Evolutionary conservation across 306 rosid genomes (phyloP).

Genomic region (Neltuma alba): DNA sequence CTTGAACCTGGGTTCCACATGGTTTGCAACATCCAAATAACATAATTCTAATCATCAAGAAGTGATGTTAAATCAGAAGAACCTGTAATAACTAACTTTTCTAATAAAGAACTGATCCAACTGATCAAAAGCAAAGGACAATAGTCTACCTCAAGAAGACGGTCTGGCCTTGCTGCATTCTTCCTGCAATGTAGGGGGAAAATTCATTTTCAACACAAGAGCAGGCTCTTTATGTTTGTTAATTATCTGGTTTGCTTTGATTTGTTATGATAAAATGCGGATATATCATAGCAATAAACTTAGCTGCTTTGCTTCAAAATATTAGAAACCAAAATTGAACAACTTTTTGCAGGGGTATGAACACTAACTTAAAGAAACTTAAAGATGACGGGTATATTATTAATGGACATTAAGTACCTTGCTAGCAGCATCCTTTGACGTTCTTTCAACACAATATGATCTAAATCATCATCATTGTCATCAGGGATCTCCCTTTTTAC

Average conservation of each 20-base stretch:
- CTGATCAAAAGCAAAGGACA: slow-evolving; percentile 26
- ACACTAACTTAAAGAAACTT: background rate
- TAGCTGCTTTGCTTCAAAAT: slow-evolving; percentile 17
- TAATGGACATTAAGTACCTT: slow-evolving; percentile 51
- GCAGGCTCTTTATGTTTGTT: slow-evolving; percentile 11
- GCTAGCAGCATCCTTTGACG: slow-evolving; percentile 67
- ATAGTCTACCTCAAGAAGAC: slow-evolving; percentile 54
- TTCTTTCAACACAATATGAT: slow-evolving; percentile 67
- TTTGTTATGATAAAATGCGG: slow-evolving; percentile 1
- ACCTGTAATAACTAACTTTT: slow-evolving; percentile 1
- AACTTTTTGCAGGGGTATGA: background rate
- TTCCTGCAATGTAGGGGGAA: slow-evolving; percentile 46
- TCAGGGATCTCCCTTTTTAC: slow-evolving; percentile 51
- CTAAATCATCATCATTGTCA: slow-evolving; percentile 53
- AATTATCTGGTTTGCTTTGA: slow-evolving; percentile 7
- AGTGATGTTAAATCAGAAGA: slow-evolving; percentile 26
- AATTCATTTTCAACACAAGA: background rate
- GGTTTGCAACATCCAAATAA: slow-evolving; percentile 16
- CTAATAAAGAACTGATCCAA: slow-evolving; percentile 1
- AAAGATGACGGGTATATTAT: slow-evolving; percentile 24
- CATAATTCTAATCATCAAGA: slow-evolving; percentile 19
- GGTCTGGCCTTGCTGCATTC: slow-evolving; percentile 36
- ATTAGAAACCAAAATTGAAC: background rate
- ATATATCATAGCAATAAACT: slow-evolving; percentile 22
- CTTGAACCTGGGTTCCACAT: background rate